These are phyloP conservation scores for Verticillium nubilum DNA, from an alignment of 2,329 filamentous ascomycete genomes.

Conservation along the genomic window DNA sequence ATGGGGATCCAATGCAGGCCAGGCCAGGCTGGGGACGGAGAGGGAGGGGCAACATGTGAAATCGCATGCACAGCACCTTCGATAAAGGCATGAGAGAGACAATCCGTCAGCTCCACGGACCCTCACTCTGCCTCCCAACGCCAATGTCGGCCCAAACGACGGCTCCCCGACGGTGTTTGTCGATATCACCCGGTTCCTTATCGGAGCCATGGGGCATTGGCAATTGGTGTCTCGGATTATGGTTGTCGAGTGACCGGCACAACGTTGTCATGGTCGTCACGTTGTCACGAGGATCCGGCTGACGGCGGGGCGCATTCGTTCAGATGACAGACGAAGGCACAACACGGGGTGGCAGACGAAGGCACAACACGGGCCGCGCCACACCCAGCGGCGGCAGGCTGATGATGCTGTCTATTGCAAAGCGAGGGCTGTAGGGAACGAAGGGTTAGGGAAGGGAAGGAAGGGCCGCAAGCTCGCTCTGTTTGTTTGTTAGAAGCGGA, in stretches of 20 bases:
- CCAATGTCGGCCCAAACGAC: not conserved
- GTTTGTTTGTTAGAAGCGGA: not conserved
- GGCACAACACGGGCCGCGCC: not conserved
- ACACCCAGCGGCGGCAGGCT: not conserved
- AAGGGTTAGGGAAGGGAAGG: too few relatives aligned
- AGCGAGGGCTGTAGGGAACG: too few relatives aligned
- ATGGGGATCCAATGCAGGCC: not conserved
- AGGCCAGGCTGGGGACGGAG: not conserved
- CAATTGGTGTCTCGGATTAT: not conserved
- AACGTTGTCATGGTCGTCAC: not conserved
- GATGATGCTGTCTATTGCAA: not conserved
- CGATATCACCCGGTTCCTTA: not conserved
- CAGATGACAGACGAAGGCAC: conserved; percentile 1
- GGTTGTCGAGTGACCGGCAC: conserved; percentile 1
- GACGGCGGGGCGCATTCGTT: not conserved
- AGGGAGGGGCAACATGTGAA: not conserved
- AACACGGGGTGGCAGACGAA: too few relatives aligned
- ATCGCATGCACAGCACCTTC: not conserved
- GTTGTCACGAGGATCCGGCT: not conserved
- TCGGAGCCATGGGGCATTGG: not conserved
- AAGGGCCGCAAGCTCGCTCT: not conserved
- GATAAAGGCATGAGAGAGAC: not conserved
- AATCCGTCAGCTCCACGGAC: not conserved
- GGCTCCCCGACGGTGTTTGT: not conserved
- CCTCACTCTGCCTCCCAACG: not conserved